Evolutionary conservation across 108 stramenopile species (phyloP).

Genomic region (Epipyxis sp.): DNA sequence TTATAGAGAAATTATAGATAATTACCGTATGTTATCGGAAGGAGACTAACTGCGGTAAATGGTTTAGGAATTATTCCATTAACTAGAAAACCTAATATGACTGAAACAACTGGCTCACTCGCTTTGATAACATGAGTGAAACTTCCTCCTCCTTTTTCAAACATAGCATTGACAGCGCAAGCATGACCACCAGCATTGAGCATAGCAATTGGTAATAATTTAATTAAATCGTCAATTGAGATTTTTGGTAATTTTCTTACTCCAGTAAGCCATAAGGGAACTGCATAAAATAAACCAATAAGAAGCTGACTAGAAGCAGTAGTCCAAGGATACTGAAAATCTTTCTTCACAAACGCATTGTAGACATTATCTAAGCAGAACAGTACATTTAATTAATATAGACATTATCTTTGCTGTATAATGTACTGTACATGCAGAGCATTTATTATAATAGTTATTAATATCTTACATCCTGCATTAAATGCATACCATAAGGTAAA

Average conservation of each 20-base stretch:
- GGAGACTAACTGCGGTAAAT: not conserved
- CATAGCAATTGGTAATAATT: slow-evolving; percentile 1
- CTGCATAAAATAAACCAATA: not conserved
- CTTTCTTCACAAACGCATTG: not conserved
- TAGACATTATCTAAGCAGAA: not conserved
- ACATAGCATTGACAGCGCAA: not conserved
- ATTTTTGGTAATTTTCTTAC: not conserved
- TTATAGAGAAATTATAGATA: too few species aligned
- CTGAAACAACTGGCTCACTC: slow-evolving; percentile 8
- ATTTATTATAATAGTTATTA: not conserved
- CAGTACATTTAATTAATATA: too few species aligned
- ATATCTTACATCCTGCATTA: slow-evolving; percentile 5
- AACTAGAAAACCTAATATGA: not conserved
- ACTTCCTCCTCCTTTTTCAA: not conserved
- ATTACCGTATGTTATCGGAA: not conserved
- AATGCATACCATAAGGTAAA: slow-evolving; percentile 15
- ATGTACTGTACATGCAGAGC: too few species aligned
- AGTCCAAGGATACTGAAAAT: not conserved
- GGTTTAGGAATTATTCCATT: slow-evolving; percentile 3
- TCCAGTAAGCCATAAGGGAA: not conserved
- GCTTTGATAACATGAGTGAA: slow-evolving; percentile 26
- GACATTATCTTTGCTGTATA: too few species aligned
- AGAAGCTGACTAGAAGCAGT: not conserved
- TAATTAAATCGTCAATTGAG: not conserved
- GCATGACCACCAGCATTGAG: slow-evolving; percentile 2